Base-by-base conservation (phyloP, 176 grass and related monocot genomes). In the Carex pumila region DNA sequence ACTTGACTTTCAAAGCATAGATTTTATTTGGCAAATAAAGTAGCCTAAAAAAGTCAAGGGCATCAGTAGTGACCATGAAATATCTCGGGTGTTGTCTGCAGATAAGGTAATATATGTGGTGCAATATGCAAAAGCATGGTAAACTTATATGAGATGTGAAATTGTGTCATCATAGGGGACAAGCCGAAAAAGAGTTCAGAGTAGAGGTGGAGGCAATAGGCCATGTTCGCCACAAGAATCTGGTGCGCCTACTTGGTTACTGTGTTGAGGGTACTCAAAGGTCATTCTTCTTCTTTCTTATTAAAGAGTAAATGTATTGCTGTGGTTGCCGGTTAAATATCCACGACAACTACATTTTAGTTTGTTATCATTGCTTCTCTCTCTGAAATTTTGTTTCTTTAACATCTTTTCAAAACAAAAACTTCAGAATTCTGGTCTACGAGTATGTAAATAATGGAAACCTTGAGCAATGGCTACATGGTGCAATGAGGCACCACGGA, bases 201-300 rank as follows among this genome's bases (percentile, higher is more conserved):
- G 95, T 98, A 73, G 95, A 98, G 88, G 95, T 98, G 60, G 95
- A 98, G 85, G 95, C 95, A 14, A 98, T 98, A 34, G 95, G 95
- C 60, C 93, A 98, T 89, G 95, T 98, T 22, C 90, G 95, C 6
- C 95, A 98, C 76, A 98, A 98, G 84, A 98, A 98, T 94, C 85
- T 98, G 68, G 95, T 98, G 39, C 88, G 95, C 14, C 92, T 98
- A 86, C 92, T 94, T 81, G 92, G 95, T 3, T 98, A 98, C 43
- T 98, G 95, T 89, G 91, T 94, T 45, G 95, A 98, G 83, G 95
- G 95, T 45, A 98, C 75, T 87, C 95, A 98, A 84, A 98, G 95
- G 95, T 97, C 1, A 3, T 6, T 53, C 17, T 18, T 32, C 36
- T 4, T 54, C 43, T 37, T 32, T 78, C 45, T 9, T 9, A 45